phyloP scores from a whole-genome alignment of 2,329 filamentous ascomycete species.

The Ascochyta rabiei region DNA sequence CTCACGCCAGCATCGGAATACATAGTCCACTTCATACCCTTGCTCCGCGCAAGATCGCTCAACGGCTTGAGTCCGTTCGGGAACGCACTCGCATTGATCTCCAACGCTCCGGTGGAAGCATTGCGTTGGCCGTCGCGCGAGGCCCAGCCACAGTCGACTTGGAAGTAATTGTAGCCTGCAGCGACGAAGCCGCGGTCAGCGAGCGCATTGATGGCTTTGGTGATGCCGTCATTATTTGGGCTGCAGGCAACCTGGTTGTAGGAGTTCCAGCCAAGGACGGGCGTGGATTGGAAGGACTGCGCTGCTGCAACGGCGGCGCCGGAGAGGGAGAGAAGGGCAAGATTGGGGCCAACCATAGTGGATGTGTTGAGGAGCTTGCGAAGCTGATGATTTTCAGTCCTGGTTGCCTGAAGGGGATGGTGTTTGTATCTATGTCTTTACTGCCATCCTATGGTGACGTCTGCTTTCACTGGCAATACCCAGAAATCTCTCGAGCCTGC shows the following conservation, averaged over 20 bases:
- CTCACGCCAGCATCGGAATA: conserved; percentile 28
- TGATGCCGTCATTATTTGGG: conserved; percentile 22
- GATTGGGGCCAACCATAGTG: conserved; percentile 31
- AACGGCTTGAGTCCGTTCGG: conserved; percentile 24
- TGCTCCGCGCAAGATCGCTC: conserved; percentile 26
- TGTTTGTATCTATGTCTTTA: not conserved
- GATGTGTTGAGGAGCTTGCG: no score
- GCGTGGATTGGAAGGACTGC: conserved; percentile 25
- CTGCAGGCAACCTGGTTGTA: conserved; percentile 29
- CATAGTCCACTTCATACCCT: conserved; percentile 34
- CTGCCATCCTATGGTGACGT: not conserved
- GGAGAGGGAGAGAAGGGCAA: conserved; percentile 25
- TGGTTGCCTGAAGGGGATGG: not conserved
- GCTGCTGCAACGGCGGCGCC: conserved; percentile 17
- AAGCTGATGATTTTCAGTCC: not conserved
- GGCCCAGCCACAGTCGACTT: conserved; percentile 28
- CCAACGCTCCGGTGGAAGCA: conserved; percentile 22
- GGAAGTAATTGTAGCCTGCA: conserved; percentile 29
- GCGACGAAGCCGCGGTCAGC: conserved; percentile 24
- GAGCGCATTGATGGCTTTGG: conserved; percentile 24
- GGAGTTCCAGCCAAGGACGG: conserved; percentile 28
- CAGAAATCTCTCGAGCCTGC: not conserved
- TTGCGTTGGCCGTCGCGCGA: conserved; percentile 25
- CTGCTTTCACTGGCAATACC: not conserved
- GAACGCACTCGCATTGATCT: conserved; percentile 20